Evolutionary conservation across 257 asterid genomes (phyloP).

Genomic region (Solanum sitiens): DNA sequence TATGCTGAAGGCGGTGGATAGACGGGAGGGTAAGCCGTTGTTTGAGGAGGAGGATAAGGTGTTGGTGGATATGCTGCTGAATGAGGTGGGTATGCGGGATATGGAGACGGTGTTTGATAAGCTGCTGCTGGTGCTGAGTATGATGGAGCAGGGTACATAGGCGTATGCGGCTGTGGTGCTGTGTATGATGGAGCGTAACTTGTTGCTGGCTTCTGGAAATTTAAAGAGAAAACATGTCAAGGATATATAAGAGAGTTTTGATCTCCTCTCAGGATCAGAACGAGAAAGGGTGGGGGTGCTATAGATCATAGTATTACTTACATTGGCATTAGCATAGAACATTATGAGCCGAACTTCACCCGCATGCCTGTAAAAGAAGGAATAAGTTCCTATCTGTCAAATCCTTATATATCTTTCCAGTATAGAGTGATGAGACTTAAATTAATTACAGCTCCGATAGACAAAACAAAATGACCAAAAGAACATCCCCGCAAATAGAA

Average conservation of each 20-base stretch:
- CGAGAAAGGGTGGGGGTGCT: background rate
- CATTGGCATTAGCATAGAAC: conserved; percentile 68
- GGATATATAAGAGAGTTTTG: background rate
- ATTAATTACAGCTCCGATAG: background rate
- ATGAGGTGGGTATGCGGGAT: conserved; percentile 18
- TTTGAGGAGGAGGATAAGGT: conserved; percentile 11
- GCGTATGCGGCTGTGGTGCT: conserved; percentile 1
- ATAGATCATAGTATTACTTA: conserved; percentile 12
- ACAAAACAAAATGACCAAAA: background rate
- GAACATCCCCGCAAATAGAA: background rate
- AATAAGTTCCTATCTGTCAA: background rate
- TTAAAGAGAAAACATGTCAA: background rate
- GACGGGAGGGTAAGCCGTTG: background rate
- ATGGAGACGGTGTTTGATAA: conserved; percentile 19
- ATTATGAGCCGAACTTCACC: conserved; percentile 85
- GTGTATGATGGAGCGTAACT: conserved; percentile 18
- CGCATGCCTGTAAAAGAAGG: conserved; percentile 46
- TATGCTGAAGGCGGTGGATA: background rate
- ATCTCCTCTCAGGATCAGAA: background rate
- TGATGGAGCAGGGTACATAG: conserved; percentile 18
- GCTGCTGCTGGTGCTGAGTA: background rate
- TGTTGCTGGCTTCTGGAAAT: conserved; percentile 33
- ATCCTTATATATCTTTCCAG: background rate
- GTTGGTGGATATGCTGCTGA: conserved; percentile 19
- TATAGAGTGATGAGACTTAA: background rate